Evolutionary conservation across 2,329 filamentous ascomycete genomes (phyloP).

Genomic region (Pseudocercospora vitis): DNA sequence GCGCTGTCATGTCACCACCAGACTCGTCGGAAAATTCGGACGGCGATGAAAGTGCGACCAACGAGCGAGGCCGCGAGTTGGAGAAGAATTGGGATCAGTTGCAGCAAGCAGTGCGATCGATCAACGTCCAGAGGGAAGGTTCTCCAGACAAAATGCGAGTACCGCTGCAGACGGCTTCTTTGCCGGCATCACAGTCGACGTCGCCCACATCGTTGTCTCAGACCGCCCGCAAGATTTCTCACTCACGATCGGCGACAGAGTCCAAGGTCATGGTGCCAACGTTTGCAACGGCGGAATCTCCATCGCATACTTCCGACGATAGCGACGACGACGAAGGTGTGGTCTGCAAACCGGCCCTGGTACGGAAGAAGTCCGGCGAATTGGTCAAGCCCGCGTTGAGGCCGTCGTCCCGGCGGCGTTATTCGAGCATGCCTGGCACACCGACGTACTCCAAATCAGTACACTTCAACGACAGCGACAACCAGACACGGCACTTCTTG

Average conservation of each 20-base stretch:
- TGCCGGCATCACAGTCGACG: constrained; percentile 38
- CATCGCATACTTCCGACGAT: constrained; percentile 48
- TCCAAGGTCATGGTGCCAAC: constrained; percentile 50
- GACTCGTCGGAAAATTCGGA: constrained; percentile 80
- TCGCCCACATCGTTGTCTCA: constrained; percentile 43
- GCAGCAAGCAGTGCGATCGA: constrained; percentile 77
- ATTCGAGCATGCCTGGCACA: constrained; percentile 95
- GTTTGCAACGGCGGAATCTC: constrained; percentile 47
- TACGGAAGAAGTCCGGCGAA: constrained; percentile 97
- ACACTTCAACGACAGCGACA: constrained; percentile 96
- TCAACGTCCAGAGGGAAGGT: constrained; percentile 64
- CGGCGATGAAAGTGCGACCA: constrained; percentile 60
- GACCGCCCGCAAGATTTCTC: constrained; percentile 60
- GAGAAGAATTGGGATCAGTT: constrained; percentile 62
- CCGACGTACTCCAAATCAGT: constrained; percentile 94
- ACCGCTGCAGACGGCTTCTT: constrained; percentile 30
- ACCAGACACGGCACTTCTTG: constrained; percentile 93
- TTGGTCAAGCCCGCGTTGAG: constrained; percentile 89
- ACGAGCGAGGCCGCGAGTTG: constrained; percentile 41
- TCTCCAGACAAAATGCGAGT: constrained; percentile 52
- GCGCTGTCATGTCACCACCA: constrained; percentile 85
- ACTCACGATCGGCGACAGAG: constrained; percentile 61
- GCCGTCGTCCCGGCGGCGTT: constrained; percentile 73
- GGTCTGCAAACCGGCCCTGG: constrained; percentile 74
- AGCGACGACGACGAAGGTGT: constrained; percentile 52